Evolutionary conservation across 805 yeast genomes (phyloP), one percentile per base, ranked within the genome.

Genomic region (Candida ficus): DNA sequence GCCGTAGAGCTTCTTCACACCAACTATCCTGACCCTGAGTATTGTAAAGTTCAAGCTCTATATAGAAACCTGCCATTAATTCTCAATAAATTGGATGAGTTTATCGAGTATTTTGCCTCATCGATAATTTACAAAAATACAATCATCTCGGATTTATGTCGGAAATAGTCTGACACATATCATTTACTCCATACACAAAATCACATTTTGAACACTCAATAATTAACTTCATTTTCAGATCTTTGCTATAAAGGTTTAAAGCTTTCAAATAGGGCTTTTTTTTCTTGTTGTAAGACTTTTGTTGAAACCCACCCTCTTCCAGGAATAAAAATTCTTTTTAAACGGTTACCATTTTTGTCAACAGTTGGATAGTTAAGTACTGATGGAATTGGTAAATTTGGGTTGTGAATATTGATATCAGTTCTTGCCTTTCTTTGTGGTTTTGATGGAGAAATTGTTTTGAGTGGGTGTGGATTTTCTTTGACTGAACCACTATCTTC

Each of bases 251-350:
- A n/a, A n/a, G n/a, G n/a, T n/a, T n/a, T 7, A 17, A 39, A 20
- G 14, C 37, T 33, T 19, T 17, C n/a, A 16, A 43, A 14, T 14
- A 54, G 43, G 30, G 25, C 40, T 7, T 26, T 28, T 14, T 41
- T 47, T 26, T 56, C 58, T 22, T 25, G 38, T 28, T 46, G 38
- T 41, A 46, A 40, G 14, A 27, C 33, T 26, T 42, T 50, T n/a
- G 39, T 33, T 2, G 72, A 54, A 1, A 70, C 58, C 81, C 81
- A 75, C 0, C 81, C 80, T 31, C 68, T 53, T 10, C 68, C 69
- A 1, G 76, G 78, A 25, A 75, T 61, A 43, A 67, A 71, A 3
- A 73, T 51, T 26, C 81, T 50, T 35, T 71, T 60, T 37, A 64
- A 66, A 6, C 63, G 66, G 32, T 62, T 64, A 1, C 75, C 75